A percentile compares a stretch with the other conserved stretches of the same genome.
phyloP scores from a whole-genome alignment of 345 rosid genomes.

The Linum usitatissimum region DNA sequence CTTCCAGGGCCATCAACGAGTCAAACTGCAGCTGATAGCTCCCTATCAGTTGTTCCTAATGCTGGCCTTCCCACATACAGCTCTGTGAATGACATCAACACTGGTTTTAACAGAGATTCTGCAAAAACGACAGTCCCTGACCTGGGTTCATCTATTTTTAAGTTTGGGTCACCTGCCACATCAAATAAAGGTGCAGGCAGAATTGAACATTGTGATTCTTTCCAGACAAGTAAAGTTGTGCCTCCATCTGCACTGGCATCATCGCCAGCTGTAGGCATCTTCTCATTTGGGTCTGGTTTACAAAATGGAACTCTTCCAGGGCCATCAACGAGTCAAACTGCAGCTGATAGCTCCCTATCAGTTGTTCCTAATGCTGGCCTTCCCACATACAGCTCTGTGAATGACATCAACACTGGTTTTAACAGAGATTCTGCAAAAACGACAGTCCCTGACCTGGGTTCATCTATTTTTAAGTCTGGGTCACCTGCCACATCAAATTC shows the following conservation, averaged over 20 bases:
- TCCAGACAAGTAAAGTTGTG: constrained; percentile 18
- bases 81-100: constrained; percentile 13
- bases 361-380: constrained; percentile 24
- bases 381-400: constrained; percentile 15
- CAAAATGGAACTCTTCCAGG: constrained; percentile 33
- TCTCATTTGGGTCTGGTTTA: constrained; percentile 33
- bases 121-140: constrained; percentile 18
- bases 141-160: constrained; percentile 27
- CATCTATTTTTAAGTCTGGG: constrained; percentile 34
- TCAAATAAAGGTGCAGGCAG: constrained; percentile 20
- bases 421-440: constrained; percentile 10
- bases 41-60: constrained; percentile 17
- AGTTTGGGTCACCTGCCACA: constrained; percentile 34
- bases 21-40: constrained; percentile 10
- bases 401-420: constrained; percentile 10
- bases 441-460: constrained; percentile 21
- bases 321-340: constrained; percentile 16
- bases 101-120: constrained; percentile 13
- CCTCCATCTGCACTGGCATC: constrained; percentile 30
- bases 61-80: constrained; percentile 25
- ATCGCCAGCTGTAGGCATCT: constrained; percentile 26
- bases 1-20: constrained; percentile 21
- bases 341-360: constrained; percentile 17
- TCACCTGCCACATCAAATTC: constrained; percentile 31
- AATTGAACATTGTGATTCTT: constrained; percentile 19